Conservation (phyloP, 495 filamentous ascomycete genomes). For the Penicillium cataractarum region DNA sequence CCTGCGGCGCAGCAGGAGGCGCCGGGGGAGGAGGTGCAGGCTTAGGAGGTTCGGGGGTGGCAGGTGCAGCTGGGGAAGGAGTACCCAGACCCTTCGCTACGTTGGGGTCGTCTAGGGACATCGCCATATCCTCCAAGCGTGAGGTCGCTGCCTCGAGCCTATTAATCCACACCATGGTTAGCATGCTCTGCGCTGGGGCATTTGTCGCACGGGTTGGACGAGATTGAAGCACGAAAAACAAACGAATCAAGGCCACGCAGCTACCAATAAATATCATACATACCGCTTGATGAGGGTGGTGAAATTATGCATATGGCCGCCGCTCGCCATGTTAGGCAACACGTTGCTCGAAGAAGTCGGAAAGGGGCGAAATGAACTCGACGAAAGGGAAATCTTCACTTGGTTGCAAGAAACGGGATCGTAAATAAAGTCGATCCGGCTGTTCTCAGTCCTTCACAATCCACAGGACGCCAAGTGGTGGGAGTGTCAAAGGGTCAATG, state of each 20-base stretch:
- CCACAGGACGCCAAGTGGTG: slow-evolving; percentile 10
- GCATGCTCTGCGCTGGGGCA: slow-evolving; percentile 9
- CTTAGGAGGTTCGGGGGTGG: slow-evolving; percentile 41
- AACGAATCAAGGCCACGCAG: not conserved
- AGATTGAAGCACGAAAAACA: slow-evolving; percentile 9
- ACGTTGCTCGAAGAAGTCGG: slow-evolving; percentile 27
- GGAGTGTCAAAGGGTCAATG: slow-evolving; percentile 13
- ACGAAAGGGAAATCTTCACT: not conserved
- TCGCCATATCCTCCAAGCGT: slow-evolving; percentile 92
- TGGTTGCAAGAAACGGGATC: not conserved
- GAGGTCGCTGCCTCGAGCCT: slow-evolving; percentile 98
- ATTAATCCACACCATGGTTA: slow-evolving; percentile 32
- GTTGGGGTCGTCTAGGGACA: slow-evolving; percentile 62
- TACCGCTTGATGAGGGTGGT: slow-evolving; percentile 98
- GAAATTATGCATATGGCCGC: slow-evolving; percentile 87
- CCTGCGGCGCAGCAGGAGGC: slow-evolving; percentile 54
- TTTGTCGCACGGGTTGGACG: not conserved
- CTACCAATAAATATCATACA: slow-evolving; percentile 26
- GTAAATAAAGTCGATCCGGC: slow-evolving; percentile 1
- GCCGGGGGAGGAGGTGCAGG: slow-evolving; percentile 48
- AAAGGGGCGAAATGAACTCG: slow-evolving; percentile 1
- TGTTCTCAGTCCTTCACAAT: slow-evolving; percentile 12
- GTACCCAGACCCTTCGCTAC: slow-evolving; percentile 50
- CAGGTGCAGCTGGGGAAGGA: slow-evolving; percentile 41
- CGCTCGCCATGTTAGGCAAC: slow-evolving; percentile 53